phyloP scores from a whole-genome alignment of 2,329 filamentous ascomycete genomes.

The Colletotrichum camelliae region DNA sequence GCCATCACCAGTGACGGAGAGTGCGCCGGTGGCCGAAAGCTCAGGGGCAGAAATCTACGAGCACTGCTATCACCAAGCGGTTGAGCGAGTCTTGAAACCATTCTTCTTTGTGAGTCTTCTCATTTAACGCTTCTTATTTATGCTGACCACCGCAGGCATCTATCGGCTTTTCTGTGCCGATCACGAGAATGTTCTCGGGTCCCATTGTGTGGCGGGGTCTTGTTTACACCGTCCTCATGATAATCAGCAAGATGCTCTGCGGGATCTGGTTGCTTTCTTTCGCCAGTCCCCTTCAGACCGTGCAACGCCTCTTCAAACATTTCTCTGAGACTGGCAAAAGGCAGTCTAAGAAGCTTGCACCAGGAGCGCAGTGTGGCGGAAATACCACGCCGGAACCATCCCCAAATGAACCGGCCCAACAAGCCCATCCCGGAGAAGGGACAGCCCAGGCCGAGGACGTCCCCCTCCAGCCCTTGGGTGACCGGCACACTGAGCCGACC shows the following conservation, averaged over 20 bases:
- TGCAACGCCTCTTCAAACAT: neutral
- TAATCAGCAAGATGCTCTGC: conserved; percentile 64
- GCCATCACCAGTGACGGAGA: neutral
- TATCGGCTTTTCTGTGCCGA: conserved; percentile 81
- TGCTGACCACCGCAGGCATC: conserved; percentile 45
- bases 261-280: conserved; percentile 61
- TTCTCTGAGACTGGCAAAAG: neutral
- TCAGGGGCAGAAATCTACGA: conserved; percentile 35
- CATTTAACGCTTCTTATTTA: neutral
- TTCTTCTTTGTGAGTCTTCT: conserved; percentile 70
- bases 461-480: neutral
- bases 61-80: conserved; percentile 41
- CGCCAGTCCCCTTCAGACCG: conserved; percentile 18
- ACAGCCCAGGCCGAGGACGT: neutral
- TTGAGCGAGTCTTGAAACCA: conserved; percentile 65
- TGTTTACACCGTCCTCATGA: conserved; percentile 76
- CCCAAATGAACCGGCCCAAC: neutral
- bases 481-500: conserved; percentile 21
- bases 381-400: neutral
- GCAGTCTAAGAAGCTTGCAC: neutral
- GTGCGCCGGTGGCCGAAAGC: neutral
- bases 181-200: conserved; percentile 70
- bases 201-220: conserved; percentile 74
- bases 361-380: conserved; percentile 6
- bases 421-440: neutral